Base-by-base conservation (phyloP, 1,139 yeast genomes). In the Hemisphaericaspora lyxosophila region DNA sequence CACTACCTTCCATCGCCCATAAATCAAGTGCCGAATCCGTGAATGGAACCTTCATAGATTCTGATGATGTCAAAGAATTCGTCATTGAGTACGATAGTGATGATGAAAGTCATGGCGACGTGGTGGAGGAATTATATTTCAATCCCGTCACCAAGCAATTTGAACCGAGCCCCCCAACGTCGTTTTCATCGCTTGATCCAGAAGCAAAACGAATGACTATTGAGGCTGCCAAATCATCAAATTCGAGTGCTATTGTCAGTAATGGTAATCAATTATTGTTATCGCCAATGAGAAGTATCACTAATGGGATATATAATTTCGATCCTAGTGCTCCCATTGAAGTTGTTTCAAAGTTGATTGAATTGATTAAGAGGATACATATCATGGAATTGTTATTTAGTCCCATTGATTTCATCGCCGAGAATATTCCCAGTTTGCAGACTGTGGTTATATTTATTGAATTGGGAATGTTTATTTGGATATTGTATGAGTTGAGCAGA, bases 361-460 rank as follows among this genome's bases (percentile, higher is more conserved):
- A 51, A 15, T 48, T 68, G 36, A 62, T 70, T 35, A 70, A 69
- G 46, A 57, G 56, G 34, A 58, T 70, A 26, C 61, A 60, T 44
- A 40, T 69, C 30, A 64, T 70, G 70, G 57, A 55, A 41, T 54
- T 67, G 7, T 46, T 70, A 6, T 70, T 68, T 53, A 64, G 74
- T 7, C 75, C 75, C 12, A 67, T 70, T 32, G 77, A 70, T 43
- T 59, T 63, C 7, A 57, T 71, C 18, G 70, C 61, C 0, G 67
- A 65, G 34, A 47, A 57, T 20, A 67, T 70, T 36, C 77, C 77
- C 1, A 49, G 52, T 30, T 48, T 67, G 16, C 75, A 70, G 46
- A 66, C 73, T 0, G 39, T 67, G 7, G 73, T 70, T 18, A 63
- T 69, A 11, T 38, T 71, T 38, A 41, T 64, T 8, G 76, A 71